phyloP scores from a whole-genome alignment of 441 rosid species.

The Hypseocharis bilobata region DNA sequence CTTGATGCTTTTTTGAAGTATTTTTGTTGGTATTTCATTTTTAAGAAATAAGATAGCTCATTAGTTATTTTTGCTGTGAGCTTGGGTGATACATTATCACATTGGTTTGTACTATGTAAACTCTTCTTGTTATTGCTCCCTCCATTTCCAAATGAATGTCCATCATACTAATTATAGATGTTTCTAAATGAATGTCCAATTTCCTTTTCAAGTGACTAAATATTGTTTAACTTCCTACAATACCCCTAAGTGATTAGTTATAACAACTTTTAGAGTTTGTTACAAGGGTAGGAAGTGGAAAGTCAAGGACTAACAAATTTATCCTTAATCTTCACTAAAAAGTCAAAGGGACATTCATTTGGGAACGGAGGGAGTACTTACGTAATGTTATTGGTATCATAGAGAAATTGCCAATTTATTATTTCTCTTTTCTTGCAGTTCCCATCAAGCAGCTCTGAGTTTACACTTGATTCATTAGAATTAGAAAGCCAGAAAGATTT shows the following conservation, averaged over 20 bases:
- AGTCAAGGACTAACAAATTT: too few species aligned
- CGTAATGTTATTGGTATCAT: neutral
- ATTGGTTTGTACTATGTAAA: neutral
- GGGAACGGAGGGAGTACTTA: too few species aligned
- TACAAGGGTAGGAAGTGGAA: too few species aligned
- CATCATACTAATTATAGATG: too few species aligned
- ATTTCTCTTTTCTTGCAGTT: conserved; percentile 53
- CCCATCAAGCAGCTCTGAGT: conserved; percentile 54
- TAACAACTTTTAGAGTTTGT: too few species aligned
- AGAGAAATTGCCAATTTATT: conserved; percentile 5
- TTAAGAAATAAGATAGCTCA: neutral
- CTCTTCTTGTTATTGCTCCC: conserved; percentile 2
- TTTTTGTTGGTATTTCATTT: neutral
- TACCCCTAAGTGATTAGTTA: too few species aligned
- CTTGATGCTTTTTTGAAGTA: neutral
- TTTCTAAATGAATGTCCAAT: too few species aligned
- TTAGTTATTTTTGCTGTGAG: conserved; percentile 9
- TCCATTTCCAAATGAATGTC: too few species aligned
- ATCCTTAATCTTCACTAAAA: too few species aligned
- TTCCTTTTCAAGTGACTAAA: too few species aligned
- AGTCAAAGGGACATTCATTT: too few species aligned
- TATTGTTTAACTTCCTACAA: too few species aligned
- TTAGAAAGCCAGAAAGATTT: conserved; percentile 55
- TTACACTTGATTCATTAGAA: conserved; percentile 50
- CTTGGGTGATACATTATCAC: conserved; percentile 14